Evolutionary conservation across 2,329 filamentous ascomycete genomes (phyloP).

Genomic region (Calonectria ilicicola): DNA sequence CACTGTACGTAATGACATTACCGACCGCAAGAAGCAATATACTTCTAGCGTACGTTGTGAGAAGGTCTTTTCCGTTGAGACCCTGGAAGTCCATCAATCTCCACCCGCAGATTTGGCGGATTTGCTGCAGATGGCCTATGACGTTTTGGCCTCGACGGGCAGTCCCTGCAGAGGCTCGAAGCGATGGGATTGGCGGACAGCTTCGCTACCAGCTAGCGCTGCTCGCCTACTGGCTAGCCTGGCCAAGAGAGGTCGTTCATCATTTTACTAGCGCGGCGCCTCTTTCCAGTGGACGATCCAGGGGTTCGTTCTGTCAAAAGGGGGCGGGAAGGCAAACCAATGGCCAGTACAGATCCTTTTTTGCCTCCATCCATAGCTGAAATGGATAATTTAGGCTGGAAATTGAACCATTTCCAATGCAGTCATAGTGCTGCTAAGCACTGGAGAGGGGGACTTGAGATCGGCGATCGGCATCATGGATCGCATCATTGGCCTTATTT

Average conservation of each 20-base stretch:
- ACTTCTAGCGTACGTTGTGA: background rate
- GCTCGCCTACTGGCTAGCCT: background rate
- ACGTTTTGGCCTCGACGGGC: background rate
- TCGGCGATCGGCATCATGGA: background rate
- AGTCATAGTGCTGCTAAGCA: background rate
- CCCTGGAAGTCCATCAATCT: slow-evolving; percentile 10
- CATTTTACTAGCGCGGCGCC: background rate
- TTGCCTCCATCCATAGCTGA: background rate
- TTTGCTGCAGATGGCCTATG: slow-evolving; percentile 1
- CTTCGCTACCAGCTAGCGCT: background rate
- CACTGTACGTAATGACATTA: background rate
- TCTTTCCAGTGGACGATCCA: slow-evolving; percentile 2
- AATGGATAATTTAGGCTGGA: background rate
- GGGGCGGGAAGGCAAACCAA: background rate
- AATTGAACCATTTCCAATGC: background rate
- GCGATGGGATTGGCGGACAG: background rate
- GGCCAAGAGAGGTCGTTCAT: background rate
- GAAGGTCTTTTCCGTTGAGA: background rate
- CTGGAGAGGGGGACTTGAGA: background rate
- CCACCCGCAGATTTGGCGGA: slow-evolving; percentile 7
- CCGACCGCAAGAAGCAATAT: background rate
- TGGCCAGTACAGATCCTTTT: background rate
- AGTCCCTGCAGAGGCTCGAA: background rate
- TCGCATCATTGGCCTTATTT: background rate
- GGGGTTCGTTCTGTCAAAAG: slow-evolving; percentile 1